A percentile compares a stretch with the other conserved stretches of the same genome.
These are phyloP conservation scores for Senna tora DNA, from an alignment of 306 rosid species.

Conservation along the genomic window DNA sequence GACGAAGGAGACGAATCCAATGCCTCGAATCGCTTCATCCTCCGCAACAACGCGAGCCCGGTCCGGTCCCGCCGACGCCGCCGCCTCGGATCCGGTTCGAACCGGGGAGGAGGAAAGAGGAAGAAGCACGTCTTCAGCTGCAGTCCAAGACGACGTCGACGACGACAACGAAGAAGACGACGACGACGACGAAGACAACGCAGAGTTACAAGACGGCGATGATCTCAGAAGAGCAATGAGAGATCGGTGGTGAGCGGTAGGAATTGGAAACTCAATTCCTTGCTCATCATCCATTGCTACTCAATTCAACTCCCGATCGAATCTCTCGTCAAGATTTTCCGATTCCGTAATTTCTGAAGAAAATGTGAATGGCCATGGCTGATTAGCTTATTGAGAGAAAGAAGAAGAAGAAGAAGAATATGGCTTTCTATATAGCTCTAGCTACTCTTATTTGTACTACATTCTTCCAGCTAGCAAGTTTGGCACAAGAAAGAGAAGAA, in stretches of 20 bases:
- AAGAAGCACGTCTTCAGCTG: constrained; percentile 18
- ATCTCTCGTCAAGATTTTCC: constrained; percentile 27
- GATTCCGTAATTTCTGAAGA: constrained; percentile 22
- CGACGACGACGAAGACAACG: constrained; percentile 21
- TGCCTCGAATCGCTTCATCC: constrained; percentile 39
- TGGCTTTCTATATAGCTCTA: not conserved
- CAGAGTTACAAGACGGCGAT: constrained; percentile 44
- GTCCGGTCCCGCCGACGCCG: not conserved
- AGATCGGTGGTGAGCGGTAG: constrained; percentile 33
- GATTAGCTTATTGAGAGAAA: no score
- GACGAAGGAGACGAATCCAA: constrained; percentile 42
- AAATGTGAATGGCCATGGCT: constrained; percentile 33
- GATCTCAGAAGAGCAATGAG: constrained; percentile 42
- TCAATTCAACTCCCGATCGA: not conserved
- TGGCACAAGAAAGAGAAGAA: constrained; percentile 33
- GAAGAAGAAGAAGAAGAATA: no score
- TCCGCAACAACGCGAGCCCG: constrained; percentile 29
- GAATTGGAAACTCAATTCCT: constrained; percentile 28
- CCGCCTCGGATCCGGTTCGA: constrained; percentile 37
- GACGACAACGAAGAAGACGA: constrained; percentile 27
- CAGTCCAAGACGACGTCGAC: constrained; percentile 29
- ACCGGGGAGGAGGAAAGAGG: constrained; percentile 36
- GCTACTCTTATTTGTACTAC: constrained; percentile 30
- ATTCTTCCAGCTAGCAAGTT: constrained; percentile 35
- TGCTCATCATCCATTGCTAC: constrained; percentile 60